phyloP scores from a whole-genome alignment of 2,329 filamentous ascomycete species.

The Microdochium paspali region DNA sequence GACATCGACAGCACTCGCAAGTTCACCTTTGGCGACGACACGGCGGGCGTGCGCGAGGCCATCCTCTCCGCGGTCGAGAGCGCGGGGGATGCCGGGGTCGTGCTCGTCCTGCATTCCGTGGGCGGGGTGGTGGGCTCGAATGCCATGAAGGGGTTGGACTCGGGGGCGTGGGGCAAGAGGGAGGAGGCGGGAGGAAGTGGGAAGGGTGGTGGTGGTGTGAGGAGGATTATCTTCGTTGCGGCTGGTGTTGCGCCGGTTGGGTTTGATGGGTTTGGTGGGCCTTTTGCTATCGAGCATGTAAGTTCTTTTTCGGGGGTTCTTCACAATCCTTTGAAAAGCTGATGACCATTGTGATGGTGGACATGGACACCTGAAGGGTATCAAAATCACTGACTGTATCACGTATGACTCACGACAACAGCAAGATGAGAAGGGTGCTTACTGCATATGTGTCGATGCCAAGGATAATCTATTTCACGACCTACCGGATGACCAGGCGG shows the following conservation, averaged over 20 bases:
- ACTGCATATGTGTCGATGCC: not conserved
- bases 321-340: not conserved
- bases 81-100: conserved; percentile 6
- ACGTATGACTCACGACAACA: not conserved
- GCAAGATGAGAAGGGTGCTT: not conserved
- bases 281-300: conserved; percentile 10
- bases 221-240: conserved; percentile 10
- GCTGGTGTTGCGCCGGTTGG: conserved; percentile 9
- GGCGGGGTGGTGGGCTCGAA: conserved; percentile 11
- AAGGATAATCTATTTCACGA: conserved; percentile 2
- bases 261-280: conserved; percentile 5
- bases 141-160: conserved; percentile 11
- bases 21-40: conserved; percentile 12
- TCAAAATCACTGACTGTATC: not conserved
- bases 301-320: not conserved
- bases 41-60: conserved; percentile 7
- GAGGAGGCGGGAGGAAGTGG: not conserved
- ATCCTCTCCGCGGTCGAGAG: conserved; percentile 8
- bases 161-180: conserved; percentile 1
- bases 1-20: no score
- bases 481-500: conserved; percentile 1
- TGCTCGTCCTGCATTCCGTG: conserved; percentile 11
- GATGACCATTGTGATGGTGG: no score
- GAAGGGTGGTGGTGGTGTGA: conserved; percentile 9
- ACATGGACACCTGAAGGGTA: no score